These are phyloP conservation scores for Dactylonectria macrodidyma DNA, from an alignment of 2,329 filamentous ascomycete species.

Conservation along the genomic window DNA sequence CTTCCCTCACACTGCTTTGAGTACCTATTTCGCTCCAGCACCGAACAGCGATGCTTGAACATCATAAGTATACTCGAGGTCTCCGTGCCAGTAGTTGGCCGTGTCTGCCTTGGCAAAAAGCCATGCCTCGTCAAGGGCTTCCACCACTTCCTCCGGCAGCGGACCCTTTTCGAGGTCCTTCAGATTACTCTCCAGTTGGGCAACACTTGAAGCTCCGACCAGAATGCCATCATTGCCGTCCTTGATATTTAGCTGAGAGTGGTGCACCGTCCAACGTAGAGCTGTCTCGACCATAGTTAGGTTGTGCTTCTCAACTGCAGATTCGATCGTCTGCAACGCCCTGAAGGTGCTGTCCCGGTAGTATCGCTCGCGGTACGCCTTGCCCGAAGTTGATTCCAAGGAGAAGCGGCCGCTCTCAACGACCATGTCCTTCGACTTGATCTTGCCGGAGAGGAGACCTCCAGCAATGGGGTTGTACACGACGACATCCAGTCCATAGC, in stretches of 20 bases:
- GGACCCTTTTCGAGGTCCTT: slow-evolving; percentile 76
- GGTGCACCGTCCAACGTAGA: slow-evolving; percentile 81
- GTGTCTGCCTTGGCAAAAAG: slow-evolving; percentile 73
- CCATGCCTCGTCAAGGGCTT: slow-evolving; percentile 86
- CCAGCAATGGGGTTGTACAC: slow-evolving; percentile 88
- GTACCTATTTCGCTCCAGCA: slow-evolving; percentile 57
- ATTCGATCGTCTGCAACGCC: slow-evolving; percentile 78
- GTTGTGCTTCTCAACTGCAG: slow-evolving; percentile 76
- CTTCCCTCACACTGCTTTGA: not conserved
- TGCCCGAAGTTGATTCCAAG: slow-evolving; percentile 67
- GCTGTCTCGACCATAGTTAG: slow-evolving; percentile 81
- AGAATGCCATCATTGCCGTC: slow-evolving; percentile 72
- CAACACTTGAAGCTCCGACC: slow-evolving; percentile 70
- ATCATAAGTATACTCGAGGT: slow-evolving; percentile 78
- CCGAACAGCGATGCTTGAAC: slow-evolving; percentile 73
- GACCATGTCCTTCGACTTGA: slow-evolving; percentile 74
- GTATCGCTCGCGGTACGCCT: slow-evolving; percentile 77
- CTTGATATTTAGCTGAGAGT: slow-evolving; percentile 71
- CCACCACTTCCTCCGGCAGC: slow-evolving; percentile 81
- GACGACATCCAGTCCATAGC: slow-evolving; percentile 85
- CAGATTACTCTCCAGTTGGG: slow-evolving; percentile 72
- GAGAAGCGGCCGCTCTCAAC: slow-evolving; percentile 81
- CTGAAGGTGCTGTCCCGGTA: slow-evolving; percentile 76
- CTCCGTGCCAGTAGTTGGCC: slow-evolving; percentile 69
- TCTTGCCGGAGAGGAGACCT: slow-evolving; percentile 85